These are phyloP conservation scores for Rhodotorula sp. DNA, from an alignment of 1,284 basidiomycete species.

Conservation along the genomic window DNA sequence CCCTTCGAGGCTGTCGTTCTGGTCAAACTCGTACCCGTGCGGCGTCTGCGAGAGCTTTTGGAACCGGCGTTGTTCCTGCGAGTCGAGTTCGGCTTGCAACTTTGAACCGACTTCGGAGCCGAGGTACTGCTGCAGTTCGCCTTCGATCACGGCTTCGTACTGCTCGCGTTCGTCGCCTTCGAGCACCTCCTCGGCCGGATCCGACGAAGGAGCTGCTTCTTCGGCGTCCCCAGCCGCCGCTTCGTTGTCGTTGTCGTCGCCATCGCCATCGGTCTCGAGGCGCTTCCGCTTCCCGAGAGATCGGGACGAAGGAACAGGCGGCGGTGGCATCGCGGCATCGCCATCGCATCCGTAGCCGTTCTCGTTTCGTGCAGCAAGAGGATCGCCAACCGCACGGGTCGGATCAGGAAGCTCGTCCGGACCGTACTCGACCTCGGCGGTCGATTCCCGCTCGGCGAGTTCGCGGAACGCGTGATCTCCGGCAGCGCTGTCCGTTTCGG, in stretches of 20 bases:
- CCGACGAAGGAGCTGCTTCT: not conserved
- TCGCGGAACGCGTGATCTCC: constrained; percentile 32
- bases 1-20: constrained; percentile 56
- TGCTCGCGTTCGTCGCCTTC: constrained; percentile 31
- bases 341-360: constrained; percentile 5
- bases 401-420: not conserved
- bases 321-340: constrained; percentile 23
- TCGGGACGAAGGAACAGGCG: constrained; percentile 22
- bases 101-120: constrained; percentile 59
- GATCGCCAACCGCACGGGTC: constrained; percentile 2
- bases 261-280: constrained; percentile 13
- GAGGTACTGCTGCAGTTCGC: constrained; percentile 58
- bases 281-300: constrained; percentile 36
- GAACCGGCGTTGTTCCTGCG: constrained; percentile 32
- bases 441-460: constrained; percentile 24
- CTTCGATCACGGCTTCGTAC: constrained; percentile 40
- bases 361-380: not conserved
- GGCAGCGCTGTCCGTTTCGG: constrained; percentile 31
- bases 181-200: constrained; percentile 38
- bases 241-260: not conserved
- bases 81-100: constrained; percentile 50
- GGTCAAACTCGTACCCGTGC: constrained; percentile 17
- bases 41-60: constrained; percentile 24
- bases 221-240: not conserved
- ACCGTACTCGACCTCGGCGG: constrained; percentile 6